These are phyloP conservation scores for Globisporangium viniferum DNA, from an alignment of 352 stramenopile species.

Conservation along the genomic window DNA sequence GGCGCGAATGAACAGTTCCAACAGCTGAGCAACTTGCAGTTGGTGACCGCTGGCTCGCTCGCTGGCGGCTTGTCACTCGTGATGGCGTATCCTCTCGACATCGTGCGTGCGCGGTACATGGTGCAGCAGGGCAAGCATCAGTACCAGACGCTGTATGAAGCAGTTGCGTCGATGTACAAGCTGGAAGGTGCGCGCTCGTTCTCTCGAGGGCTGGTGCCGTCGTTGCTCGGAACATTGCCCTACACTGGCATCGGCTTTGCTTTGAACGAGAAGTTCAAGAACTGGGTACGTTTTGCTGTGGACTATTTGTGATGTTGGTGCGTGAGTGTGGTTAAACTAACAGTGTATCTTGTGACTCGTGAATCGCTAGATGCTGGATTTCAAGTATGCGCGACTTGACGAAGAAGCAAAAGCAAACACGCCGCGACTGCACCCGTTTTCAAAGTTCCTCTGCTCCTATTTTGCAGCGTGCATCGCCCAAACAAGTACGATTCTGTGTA, in stretches of 20 bases:
- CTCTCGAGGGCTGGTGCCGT: slow-evolving; percentile 66
- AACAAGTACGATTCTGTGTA: slow-evolving; percentile 44
- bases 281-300: slow-evolving; percentile 34
- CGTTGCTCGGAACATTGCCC: slow-evolving; percentile 74
- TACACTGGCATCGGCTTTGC: slow-evolving; percentile 87
- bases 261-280: slow-evolving; percentile 83
- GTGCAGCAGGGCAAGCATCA: slow-evolving; percentile 81
- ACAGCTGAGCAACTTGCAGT: slow-evolving; percentile 75
- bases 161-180: slow-evolving; percentile 74
- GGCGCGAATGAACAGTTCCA: slow-evolving; percentile 29
- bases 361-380: slow-evolving; percentile 37
- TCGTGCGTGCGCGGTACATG: slow-evolving; percentile 81
- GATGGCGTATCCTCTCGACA: slow-evolving; percentile 79
- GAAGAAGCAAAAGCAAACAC: slow-evolving; percentile 21
- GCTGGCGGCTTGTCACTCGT: slow-evolving; percentile 70
- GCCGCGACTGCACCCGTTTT: slow-evolving; percentile 54
- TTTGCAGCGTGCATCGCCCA: slow-evolving; percentile 83
- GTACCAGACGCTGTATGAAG: slow-evolving; percentile 69
- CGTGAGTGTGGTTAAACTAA: neutral
- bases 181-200: slow-evolving; percentile 68
- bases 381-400: slow-evolving; percentile 35
- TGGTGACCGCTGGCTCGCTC: slow-evolving; percentile 69
- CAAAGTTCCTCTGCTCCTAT: slow-evolving; percentile 84
- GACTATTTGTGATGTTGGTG: neutral
- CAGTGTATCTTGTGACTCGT: slow-evolving; percentile 1